A percentile compares a stretch with the other conserved stretches of the same genome.
phyloP scores from a whole-genome alignment of 768 basidiomycete species.

The Mycena olivaceomarginata region DNA sequence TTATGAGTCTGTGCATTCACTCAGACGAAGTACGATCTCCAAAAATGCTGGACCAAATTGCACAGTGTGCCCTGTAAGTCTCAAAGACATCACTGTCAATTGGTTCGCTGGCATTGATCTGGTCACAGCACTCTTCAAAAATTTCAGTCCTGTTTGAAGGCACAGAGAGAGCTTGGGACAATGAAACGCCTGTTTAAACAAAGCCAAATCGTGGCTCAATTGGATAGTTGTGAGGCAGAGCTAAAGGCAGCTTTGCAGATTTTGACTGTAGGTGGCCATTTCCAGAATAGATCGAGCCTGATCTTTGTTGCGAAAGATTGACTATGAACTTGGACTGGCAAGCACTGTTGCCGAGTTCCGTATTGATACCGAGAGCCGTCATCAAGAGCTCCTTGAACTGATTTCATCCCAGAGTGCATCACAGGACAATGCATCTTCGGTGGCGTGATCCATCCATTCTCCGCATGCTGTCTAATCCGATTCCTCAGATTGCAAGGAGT shows the following conservation, averaged over 20 bases:
- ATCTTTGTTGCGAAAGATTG: neutral
- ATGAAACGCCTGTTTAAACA: neutral
- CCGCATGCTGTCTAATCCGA: neutral
- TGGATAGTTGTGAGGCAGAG: neutral
- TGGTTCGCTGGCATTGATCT: neutral
- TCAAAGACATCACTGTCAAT: neutral
- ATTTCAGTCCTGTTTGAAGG: neutral
- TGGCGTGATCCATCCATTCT: neutral
- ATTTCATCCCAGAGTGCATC: constrained; percentile 1
- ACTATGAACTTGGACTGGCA: neutral
- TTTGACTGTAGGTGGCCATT: neutral
- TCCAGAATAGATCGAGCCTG: neutral
- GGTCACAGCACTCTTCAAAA: neutral
- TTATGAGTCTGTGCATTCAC: neutral
- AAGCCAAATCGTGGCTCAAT: neutral
- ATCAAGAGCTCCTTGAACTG: constrained; percentile 6
- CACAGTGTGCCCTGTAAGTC: neutral
- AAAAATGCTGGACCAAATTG: neutral
- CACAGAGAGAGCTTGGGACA: neutral
- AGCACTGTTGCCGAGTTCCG: neutral
- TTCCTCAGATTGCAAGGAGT: neutral
- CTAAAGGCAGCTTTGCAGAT: neutral
- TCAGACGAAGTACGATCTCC: neutral
- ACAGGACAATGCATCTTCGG: neutral
- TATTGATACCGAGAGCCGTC: neutral